Evolutionary conservation across 164 flowering plant genomes (phyloP).

Genomic region (Aristolochia fimbriata): DNA sequence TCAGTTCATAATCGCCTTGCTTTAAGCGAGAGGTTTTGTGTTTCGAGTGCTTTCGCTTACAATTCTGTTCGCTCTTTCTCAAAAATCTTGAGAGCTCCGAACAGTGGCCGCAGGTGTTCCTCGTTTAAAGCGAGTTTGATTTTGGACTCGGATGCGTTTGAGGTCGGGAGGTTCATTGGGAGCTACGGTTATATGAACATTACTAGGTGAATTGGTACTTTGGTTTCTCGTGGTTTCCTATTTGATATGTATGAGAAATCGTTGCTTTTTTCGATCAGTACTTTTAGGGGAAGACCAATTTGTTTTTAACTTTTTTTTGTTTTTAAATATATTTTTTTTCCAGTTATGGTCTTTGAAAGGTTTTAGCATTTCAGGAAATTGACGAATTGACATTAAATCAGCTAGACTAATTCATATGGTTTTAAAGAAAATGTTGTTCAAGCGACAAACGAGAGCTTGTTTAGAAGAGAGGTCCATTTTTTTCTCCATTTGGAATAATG

Average conservation of each 20-base stretch:
- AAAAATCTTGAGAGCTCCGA: slow-evolving; percentile 1
- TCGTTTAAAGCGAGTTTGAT: slow-evolving; percentile 38
- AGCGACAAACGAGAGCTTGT: too few relatives aligned
- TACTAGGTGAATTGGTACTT: slow-evolving; percentile 47
- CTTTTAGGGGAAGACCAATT: too few relatives aligned
- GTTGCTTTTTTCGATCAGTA: too few relatives aligned
- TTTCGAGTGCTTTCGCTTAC: background rate
- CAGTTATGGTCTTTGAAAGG: too few relatives aligned
- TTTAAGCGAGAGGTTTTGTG: background rate
- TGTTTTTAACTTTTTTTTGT: too few relatives aligned
- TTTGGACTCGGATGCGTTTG: slow-evolving; percentile 48
- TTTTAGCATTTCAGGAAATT: too few relatives aligned
- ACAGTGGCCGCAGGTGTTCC: slow-evolving; percentile 2
- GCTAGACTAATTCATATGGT: too few relatives aligned
- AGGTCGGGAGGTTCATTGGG: slow-evolving; percentile 70
- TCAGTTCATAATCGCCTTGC: slow-evolving; percentile 5
- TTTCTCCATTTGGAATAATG: too few relatives aligned
- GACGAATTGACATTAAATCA: too few relatives aligned
- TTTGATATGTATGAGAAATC: background rate
- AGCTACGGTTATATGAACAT: slow-evolving; percentile 89
- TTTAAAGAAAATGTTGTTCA: too few relatives aligned
- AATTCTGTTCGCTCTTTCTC: background rate
- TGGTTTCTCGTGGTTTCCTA: background rate
- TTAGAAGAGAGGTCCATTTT: too few relatives aligned
- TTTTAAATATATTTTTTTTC: too few relatives aligned